A percentile compares a stretch with the other conserved stretches of the same genome.
Evolutionary conservation across 2,329 filamentous ascomycete species (phyloP).

Genomic region (Nemania diffusa): DNA sequence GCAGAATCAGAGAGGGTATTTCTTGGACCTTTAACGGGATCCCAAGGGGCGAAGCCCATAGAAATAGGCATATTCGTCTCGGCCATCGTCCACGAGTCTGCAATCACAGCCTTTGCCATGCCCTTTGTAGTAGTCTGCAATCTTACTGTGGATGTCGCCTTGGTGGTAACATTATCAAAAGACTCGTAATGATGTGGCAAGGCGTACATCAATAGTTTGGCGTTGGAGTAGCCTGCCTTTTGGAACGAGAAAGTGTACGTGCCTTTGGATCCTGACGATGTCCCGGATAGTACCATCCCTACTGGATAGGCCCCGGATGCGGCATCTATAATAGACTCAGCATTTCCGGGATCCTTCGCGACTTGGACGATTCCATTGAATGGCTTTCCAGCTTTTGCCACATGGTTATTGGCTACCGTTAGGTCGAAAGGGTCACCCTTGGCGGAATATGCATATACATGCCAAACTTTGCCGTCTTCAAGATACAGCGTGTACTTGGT

Average conservation of each 20-base stretch:
- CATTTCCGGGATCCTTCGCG: slow-evolving; percentile 75
- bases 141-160: slow-evolving; percentile 64
- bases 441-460: slow-evolving; percentile 77
- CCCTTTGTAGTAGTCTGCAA: slow-evolving; percentile 90
- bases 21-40: slow-evolving; percentile 61
- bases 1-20: slow-evolving; percentile 62
- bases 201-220: slow-evolving; percentile 82
- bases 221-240: slow-evolving; percentile 71
- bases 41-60: slow-evolving; percentile 85
- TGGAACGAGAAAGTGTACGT: slow-evolving; percentile 78
- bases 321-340: slow-evolving; percentile 77
- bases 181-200: slow-evolving; percentile 86
- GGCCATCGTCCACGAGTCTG: slow-evolving; percentile 79
- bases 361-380: slow-evolving; percentile 87
- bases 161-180: slow-evolving; percentile 69
- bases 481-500: slow-evolving; percentile 81
- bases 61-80: slow-evolving; percentile 77
- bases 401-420: slow-evolving; percentile 71
- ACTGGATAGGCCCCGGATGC: slow-evolving; percentile 80
- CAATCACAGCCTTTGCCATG: slow-evolving; percentile 75
- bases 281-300: slow-evolving; percentile 71
- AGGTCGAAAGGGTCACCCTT: slow-evolving; percentile 73
- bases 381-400: slow-evolving; percentile 70
- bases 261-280: slow-evolving; percentile 67
- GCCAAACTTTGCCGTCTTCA: slow-evolving; percentile 79